Evolutionary conservation across 2,329 filamentous ascomycete species (phyloP).

Genomic region (Epichloe sibirici): DNA sequence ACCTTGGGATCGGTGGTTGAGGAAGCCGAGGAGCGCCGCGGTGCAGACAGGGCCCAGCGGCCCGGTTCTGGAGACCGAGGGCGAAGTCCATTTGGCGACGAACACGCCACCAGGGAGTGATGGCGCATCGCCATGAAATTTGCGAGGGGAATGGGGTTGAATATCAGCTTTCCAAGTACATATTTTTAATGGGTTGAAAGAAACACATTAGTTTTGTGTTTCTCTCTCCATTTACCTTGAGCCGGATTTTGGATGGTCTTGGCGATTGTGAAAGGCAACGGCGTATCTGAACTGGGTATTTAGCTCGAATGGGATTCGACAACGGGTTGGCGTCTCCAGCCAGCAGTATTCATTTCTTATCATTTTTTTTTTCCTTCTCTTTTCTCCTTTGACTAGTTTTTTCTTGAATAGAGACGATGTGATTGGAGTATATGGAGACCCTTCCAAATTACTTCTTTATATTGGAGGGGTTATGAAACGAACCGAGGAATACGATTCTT

Average conservation of each 20-base stretch:
- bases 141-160: background rate
- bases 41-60: constrained; percentile 20
- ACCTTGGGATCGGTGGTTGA: constrained; percentile 45
- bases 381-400: background rate
- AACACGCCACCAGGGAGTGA: constrained; percentile 42
- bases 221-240: background rate
- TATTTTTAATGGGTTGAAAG: background rate
- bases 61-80: constrained; percentile 17
- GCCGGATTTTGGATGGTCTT: background rate
- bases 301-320: constrained; percentile 2
- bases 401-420: constrained; percentile 4
- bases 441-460: too few species aligned
- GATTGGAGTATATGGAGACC: background rate
- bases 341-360: constrained; percentile 1
- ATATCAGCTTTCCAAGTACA: background rate
- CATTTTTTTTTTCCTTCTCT: background rate
- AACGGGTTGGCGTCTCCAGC: constrained; percentile 2
- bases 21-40: constrained; percentile 28
- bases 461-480: too few species aligned
- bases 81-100: constrained; percentile 44
- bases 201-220: background rate
- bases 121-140: background rate
- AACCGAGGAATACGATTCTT: too few species aligned
- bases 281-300: constrained; percentile 1
- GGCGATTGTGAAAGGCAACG: constrained; percentile 5